Base-by-base conservation (phyloP, 306 rosid species). In the Pachyrhizus erosus region DNA sequence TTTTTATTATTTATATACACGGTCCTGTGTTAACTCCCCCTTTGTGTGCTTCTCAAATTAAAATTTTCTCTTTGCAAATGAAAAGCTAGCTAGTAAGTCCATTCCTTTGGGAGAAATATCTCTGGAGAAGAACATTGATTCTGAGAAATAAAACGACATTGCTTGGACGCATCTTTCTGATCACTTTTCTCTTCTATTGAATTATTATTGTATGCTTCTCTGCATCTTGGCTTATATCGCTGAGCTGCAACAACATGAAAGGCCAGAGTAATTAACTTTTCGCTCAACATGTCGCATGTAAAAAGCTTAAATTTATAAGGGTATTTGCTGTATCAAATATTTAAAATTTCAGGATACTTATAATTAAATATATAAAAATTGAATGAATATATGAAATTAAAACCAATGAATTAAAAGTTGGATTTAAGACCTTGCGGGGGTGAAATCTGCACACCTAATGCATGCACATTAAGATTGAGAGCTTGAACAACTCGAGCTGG, bases 401-500 rank as follows among this genome's bases (percentile, higher is more conserved):
- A 57, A 29, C 2, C 12, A 48, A 26, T 52, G 55, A 73, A 51
- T 74, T 29, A 15, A 23, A 57, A 17, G 14, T 21, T 60, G 34
- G 79, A 58, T 68, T 58, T 10, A 31, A 57, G 60, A 91, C 93
- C 96, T 91, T 85, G 83, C 0, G 77, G 87, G 3, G 91, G 91
- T 27, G 94, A 80, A 73, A 89, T 42, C 75, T 91, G 94, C 48
- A 89, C 60, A 60, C 94, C 91, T 69, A 93, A 84, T 65, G 87
- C 80, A 24, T 89, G 92, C 18, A 93, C 94, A 58, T 93, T 84
- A 34, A 93, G 91, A 52, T 93, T 91, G 68, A 93, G 94, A 81
- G 97, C 97, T 86, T 89, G 76, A 75, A 93, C 88, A 55, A 93
- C 96, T 7, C 96, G 89, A 0, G 87, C 78, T 7, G 97, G 97